Percentiles rank a stretch among this genome's conserved stretches.
phyloP scores from a whole-genome alignment of 2,329 filamentous ascomycete genomes.

The Cladophialophora psammophila region DNA sequence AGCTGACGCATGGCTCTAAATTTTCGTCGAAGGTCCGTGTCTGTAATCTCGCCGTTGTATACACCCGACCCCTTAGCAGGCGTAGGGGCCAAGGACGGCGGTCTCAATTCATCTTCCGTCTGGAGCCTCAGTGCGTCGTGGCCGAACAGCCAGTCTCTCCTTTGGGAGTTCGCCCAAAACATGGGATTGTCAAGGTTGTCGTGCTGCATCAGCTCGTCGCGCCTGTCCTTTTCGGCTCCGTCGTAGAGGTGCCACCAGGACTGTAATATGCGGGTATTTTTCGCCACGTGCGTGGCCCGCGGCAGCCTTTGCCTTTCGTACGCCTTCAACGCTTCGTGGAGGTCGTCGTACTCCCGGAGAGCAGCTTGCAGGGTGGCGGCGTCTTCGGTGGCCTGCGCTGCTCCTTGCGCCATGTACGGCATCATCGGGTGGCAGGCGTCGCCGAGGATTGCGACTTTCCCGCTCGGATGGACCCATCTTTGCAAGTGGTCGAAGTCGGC shows the following conservation, averaged over 20 bases:
- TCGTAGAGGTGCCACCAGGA: constrained; percentile 46
- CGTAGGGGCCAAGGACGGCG: constrained; percentile 30
- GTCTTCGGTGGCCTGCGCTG: constrained; percentile 55
- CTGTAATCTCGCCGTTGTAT: constrained; percentile 18
- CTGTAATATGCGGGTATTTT: constrained; percentile 45
- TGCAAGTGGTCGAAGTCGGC: constrained; percentile 42
- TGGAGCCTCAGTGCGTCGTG: constrained; percentile 34
- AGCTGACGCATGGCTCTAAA: constrained; percentile 15
- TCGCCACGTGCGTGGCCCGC: constrained; percentile 41
- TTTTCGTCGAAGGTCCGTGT: constrained; percentile 18
- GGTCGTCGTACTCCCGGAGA: constrained; percentile 23
- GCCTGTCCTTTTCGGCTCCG: constrained; percentile 39
- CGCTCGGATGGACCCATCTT: constrained; percentile 43
- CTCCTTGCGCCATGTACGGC: constrained; percentile 54
- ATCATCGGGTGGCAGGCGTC: constrained; percentile 57
- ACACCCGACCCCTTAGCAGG: constrained; percentile 24
- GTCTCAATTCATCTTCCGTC: constrained; percentile 13
- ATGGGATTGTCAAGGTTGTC: constrained; percentile 42
- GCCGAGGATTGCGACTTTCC: constrained; percentile 49
- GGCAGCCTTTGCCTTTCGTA: constrained; percentile 56
- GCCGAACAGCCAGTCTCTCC: constrained; percentile 45
- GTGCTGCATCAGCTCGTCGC: constrained; percentile 42
- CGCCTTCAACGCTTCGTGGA: constrained; percentile 23
- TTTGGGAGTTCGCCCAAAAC: constrained; percentile 41
- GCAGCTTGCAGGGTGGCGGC: constrained; percentile 41